phyloP scores from a whole-genome alignment of 2,329 filamentous ascomycete genomes.

The Ascochyta viciae-villosae region DNA sequence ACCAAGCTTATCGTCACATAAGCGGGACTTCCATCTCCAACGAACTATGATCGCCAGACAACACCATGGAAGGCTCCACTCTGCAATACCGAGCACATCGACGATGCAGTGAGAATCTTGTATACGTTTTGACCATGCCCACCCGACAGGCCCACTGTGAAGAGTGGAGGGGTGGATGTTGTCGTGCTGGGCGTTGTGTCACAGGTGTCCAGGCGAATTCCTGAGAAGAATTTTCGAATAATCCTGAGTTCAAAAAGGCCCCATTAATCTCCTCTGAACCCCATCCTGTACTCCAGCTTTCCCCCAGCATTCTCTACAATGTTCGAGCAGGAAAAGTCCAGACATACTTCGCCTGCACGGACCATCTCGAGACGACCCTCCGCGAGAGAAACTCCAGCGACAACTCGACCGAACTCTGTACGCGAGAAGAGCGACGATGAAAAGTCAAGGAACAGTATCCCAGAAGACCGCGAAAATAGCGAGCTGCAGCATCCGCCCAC shows the following conservation, averaged over 20 bases:
- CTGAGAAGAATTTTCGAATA: not conserved
- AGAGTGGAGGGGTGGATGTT: conserved; percentile 11
- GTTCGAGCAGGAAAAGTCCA: conserved; percentile 17
- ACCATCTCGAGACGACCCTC: conserved; percentile 6
- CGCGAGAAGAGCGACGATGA: conserved; percentile 22
- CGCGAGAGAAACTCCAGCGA: conserved; percentile 7
- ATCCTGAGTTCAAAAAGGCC: not conserved
- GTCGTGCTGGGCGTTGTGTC: conserved; percentile 7
- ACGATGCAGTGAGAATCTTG: conserved; percentile 10
- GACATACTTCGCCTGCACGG: conserved; percentile 13
- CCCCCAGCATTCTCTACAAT: conserved; percentile 6
- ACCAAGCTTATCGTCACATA: conserved; percentile 12
- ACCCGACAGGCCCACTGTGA: conserved; percentile 4
- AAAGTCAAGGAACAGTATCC: conserved; percentile 14
- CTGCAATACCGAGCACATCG: conserved; percentile 6
- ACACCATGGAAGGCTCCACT: not conserved
- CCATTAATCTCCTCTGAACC: conserved; percentile 1
- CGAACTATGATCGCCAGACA: conserved; percentile 10
- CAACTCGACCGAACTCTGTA: conserved; percentile 9
- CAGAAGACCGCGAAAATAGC: conserved; percentile 14
- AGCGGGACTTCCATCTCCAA: conserved; percentile 2
- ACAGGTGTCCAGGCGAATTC: not conserved
- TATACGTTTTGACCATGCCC: not conserved
- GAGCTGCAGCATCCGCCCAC: conserved; percentile 18
- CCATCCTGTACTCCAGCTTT: conserved; percentile 16